These are phyloP conservation scores for Cicer judaicum DNA, from an alignment of 306 rosid genomes.

Conservation along the genomic window DNA sequence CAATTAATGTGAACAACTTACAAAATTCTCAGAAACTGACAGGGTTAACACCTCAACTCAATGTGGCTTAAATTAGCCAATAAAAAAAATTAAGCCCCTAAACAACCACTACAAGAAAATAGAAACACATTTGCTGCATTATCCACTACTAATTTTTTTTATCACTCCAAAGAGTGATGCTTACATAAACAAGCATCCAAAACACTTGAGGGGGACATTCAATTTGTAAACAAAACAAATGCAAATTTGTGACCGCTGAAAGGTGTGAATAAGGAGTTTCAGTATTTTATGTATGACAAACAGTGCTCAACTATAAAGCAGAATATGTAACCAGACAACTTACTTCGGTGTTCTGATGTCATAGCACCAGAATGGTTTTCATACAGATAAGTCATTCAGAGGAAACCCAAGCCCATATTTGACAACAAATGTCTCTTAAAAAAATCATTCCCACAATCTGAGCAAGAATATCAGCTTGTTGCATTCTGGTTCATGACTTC, in stretches of 20 bases:
- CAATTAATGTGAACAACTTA: conserved; percentile 31
- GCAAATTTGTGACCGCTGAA: conserved; percentile 10
- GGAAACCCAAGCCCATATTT: conserved; percentile 53
- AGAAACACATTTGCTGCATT: neutral
- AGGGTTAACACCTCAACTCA: conserved; percentile 20
- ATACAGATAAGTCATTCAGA: conserved; percentile 58
- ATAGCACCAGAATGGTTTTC: conserved; percentile 57
- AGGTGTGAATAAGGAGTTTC: conserved; percentile 30
- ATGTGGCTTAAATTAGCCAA: conserved; percentile 3
- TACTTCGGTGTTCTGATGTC: conserved; percentile 58
- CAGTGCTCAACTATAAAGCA: conserved; percentile 10
- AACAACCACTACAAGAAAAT: conserved; percentile 29
- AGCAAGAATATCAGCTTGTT: conserved; percentile 48
- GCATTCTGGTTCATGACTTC: conserved; percentile 46
- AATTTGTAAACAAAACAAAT: conserved; percentile 1
- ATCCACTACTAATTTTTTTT: conserved; percentile 1
- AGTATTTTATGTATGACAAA: conserved; percentile 24
- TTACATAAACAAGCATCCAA: conserved; percentile 22
- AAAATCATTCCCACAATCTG: conserved; percentile 54
- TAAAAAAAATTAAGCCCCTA: neutral
- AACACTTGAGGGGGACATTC: conserved; percentile 8
- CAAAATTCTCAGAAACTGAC: neutral
- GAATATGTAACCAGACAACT: conserved; percentile 52
- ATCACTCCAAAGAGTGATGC: conserved; percentile 1
- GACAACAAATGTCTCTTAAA: conserved; percentile 47